phyloP scores from a whole-genome alignment of 106 monocot genomes.

The Dioscorea dumetorum region DNA sequence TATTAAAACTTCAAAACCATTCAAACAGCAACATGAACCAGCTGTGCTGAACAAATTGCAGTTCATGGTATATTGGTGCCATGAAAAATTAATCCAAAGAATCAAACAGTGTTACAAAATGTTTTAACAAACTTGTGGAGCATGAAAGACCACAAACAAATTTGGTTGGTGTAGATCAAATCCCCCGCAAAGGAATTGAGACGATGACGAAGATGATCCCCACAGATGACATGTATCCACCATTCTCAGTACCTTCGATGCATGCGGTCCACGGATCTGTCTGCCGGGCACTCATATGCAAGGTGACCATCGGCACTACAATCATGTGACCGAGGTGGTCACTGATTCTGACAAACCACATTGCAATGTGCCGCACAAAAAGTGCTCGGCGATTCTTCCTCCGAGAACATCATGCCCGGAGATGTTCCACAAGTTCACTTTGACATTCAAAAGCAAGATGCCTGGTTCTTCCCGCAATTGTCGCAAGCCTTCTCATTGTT shows the following conservation, averaged over 20 bases:
- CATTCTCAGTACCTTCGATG: constrained; percentile 33
- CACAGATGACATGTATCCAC: no score
- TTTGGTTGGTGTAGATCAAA: no score
- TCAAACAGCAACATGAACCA: no score
- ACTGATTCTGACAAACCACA: constrained; percentile 45
- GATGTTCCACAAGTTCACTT: constrained; percentile 57
- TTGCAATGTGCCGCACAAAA: constrained; percentile 17
- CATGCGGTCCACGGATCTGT: constrained; percentile 30
- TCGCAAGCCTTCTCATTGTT: constrained; percentile 84
- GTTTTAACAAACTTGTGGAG: no score
- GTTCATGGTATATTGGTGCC: no score
- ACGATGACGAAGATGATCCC: no score
- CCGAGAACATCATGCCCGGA: constrained; percentile 51
- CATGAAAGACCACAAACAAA: no score
- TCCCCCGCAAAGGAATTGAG: no score
- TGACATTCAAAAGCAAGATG: constrained; percentile 76
- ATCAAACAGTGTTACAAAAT: no score
- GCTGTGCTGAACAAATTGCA: no score
- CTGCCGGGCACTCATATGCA: constrained; percentile 48
- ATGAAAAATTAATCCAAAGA: no score
- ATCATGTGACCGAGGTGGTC: constrained; percentile 58
- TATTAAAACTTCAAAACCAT: no score
- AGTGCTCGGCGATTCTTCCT: background rate
- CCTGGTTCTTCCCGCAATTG: constrained; percentile 61
- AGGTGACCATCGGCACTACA: constrained; percentile 57